These are phyloP conservation scores for Halophytophthora polymorphica DNA, from an alignment of 352 stramenopile genomes.

Conservation along the genomic window DNA sequence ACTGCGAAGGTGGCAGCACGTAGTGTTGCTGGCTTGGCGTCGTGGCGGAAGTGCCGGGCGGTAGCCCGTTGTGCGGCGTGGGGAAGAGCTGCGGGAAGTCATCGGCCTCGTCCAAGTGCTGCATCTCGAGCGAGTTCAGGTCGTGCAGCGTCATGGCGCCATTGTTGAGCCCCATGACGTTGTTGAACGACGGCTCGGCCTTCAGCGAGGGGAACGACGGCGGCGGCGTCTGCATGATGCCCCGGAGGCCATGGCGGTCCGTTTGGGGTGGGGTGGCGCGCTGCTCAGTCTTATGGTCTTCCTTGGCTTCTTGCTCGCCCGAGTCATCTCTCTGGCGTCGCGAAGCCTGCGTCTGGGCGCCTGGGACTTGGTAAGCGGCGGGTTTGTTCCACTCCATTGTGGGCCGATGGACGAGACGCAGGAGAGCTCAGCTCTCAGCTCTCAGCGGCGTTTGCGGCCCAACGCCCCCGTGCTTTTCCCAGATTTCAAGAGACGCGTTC, in stretches of 20 bases:
- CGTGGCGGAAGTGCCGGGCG: conserved; percentile 3
- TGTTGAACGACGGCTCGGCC: conserved; percentile 8
- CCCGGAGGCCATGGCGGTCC: conserved; percentile 13
- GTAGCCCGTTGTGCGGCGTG: conserved; percentile 1
- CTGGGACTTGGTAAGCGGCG: conserved; percentile 11
- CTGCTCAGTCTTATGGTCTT: conserved; percentile 4
- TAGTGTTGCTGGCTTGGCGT: conserved; percentile 5
- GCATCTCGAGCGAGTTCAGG: conserved; percentile 14
- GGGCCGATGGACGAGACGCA: conserved; percentile 2
- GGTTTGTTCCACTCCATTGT: conserved; percentile 33
- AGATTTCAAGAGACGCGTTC: conserved; percentile 19
- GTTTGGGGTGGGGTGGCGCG: not conserved
- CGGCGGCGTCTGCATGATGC: conserved; percentile 4
- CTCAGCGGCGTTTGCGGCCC: not conserved
- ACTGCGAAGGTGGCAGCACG: conserved; percentile 12
- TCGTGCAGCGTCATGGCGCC: conserved; percentile 5
- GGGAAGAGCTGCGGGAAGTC: conserved; percentile 28
- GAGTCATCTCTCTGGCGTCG: conserved; percentile 10
- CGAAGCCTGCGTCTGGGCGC: conserved; percentile 7
- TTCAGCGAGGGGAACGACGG: conserved; percentile 11
- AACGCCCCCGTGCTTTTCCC: conserved; percentile 23
- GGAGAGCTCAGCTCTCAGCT: not conserved
- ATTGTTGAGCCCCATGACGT: not conserved
- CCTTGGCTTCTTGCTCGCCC: conserved; percentile 11
- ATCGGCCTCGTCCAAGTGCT: conserved; percentile 21